Evolutionary conservation across 129 eudicot genomes (phyloP).

Genomic region (Silybum marianum): DNA sequence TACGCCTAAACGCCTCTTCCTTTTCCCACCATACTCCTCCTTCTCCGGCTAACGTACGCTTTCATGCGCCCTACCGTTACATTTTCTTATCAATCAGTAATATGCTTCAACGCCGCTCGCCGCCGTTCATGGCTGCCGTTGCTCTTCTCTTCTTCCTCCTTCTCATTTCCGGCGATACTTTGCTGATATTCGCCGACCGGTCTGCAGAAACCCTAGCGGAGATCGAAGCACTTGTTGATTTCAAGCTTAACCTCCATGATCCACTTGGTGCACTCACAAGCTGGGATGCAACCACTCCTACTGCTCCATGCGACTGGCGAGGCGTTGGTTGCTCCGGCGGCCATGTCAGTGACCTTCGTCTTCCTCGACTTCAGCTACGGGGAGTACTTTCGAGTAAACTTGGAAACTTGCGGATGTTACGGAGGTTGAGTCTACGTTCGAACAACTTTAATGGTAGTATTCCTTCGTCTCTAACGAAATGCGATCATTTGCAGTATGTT

Average conservation of each 20-base stretch:
- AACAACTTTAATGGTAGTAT: conserved; percentile 54
- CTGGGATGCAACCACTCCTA: conserved; percentile 58
- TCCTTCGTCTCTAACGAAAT: conserved; percentile 53
- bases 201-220: conserved; percentile 41
- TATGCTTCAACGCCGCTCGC: conserved; percentile 16
- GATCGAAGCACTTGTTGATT: conserved; percentile 51
- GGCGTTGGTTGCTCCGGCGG: conserved; percentile 61
- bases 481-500: conserved; percentile 46
- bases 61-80: conserved; percentile 29
- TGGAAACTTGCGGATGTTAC: conserved; percentile 57
- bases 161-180: neutral
- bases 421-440: conserved; percentile 65
- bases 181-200: conserved; percentile 36
- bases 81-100: neutral
- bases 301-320: conserved; percentile 94
- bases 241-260: conserved; percentile 52
- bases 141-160: conserved; percentile 4
- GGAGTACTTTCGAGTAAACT: conserved; percentile 50
- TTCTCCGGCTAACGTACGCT: conserved; percentile 36
- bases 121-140: conserved; percentile 35
- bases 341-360: conserved; percentile 60
- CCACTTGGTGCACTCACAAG: conserved; percentile 55
- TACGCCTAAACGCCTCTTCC: conserved; percentile 2
- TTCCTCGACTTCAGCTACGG: conserved; percentile 63
- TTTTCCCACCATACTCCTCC: neutral